Evolutionary conservation across 106 monocot genomes (phyloP).

Genomic region (Agapanthus africanus): DNA sequence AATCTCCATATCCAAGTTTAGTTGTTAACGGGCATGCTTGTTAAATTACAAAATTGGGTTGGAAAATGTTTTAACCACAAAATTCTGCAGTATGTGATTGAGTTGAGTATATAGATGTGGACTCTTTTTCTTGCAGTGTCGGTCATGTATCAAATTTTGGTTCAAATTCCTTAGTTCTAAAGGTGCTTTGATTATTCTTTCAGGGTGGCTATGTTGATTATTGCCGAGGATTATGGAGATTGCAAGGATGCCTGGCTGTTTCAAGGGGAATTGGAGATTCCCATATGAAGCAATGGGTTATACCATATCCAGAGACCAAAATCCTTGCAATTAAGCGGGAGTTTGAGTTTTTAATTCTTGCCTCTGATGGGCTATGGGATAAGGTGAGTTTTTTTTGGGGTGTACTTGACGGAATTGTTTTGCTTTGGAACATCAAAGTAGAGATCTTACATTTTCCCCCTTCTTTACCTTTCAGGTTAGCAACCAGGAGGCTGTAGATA

Average conservation of each 20-base stretch:
- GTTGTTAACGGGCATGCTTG: no score
- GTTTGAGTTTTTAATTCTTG: constrained; percentile 84
- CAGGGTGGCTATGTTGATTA: constrained; percentile 72
- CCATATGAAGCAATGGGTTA: constrained; percentile 82
- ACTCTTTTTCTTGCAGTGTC: no score
- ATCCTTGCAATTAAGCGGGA: constrained; percentile 38
- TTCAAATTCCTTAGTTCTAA: no score
- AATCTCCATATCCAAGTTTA: no score
- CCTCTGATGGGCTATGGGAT: constrained; percentile 92
- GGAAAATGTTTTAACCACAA: no score
- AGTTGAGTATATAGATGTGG: no score
- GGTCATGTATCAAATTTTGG: no score
- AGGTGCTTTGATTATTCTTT: not conserved
- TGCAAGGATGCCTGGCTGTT: constrained; percentile 81
- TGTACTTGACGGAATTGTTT: no score
- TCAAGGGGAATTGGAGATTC: constrained; percentile 87
- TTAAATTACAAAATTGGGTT: no score
- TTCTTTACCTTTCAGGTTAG: constrained; percentile 27
- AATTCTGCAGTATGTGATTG: no score
- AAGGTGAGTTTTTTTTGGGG: constrained; percentile 17
- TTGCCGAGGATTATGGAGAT: constrained; percentile 61
- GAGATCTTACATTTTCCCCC: no score
- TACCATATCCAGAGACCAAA: constrained; percentile 70
- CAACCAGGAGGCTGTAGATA: constrained; percentile 73
- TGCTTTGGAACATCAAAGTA: no score